phyloP scores from a whole-genome alignment of 108 stramenopile genomes.

The Pseudonitzschia multistriata region DNA sequence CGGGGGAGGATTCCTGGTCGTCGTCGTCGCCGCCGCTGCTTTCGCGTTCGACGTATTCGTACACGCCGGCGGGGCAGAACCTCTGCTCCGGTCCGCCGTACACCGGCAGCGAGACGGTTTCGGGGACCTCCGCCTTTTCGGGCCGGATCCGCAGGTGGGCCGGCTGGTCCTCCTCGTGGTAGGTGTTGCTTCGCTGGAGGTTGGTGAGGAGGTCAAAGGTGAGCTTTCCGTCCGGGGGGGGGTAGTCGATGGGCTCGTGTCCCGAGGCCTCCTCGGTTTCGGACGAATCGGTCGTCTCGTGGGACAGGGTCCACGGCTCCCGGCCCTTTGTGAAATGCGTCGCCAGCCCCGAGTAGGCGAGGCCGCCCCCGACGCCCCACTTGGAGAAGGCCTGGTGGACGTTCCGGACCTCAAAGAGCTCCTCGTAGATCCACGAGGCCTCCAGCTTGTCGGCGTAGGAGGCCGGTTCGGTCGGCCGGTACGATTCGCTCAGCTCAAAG shows the following conservation, averaged over 20 bases:
- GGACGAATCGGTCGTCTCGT: constrained; percentile 15
- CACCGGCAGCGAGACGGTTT: constrained; percentile 68
- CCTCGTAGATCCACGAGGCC: constrained; percentile 92
- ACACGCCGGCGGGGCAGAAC: constrained; percentile 97
- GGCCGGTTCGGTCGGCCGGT: constrained; percentile 52
- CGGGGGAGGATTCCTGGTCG: constrained; percentile 25
- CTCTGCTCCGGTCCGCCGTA: constrained; percentile 96
- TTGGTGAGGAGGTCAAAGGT: constrained; percentile 96
- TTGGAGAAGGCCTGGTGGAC: constrained; percentile 93
- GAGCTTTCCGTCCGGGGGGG: constrained; percentile 76
- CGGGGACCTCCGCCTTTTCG: constrained; percentile 56
- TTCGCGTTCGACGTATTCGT: constrained; percentile 85
- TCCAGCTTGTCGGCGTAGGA: constrained; percentile 67
- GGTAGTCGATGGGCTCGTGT: constrained; percentile 68
- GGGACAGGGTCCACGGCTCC: constrained; percentile 94
- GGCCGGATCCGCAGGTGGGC: constrained; percentile 92
- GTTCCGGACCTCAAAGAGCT: constrained; percentile 94
- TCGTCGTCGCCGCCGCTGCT: constrained; percentile 92
- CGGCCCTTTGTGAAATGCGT: constrained; percentile 88
- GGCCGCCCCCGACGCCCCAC: constrained; percentile 90
- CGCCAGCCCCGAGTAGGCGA: constrained; percentile 89
- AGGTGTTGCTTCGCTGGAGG: constrained; percentile 90
- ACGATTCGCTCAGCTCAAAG: constrained; percentile 51
- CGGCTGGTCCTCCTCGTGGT: constrained; percentile 99
- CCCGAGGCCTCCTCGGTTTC: constrained; percentile 47